Conservation (phyloP, 768 basidiomycete genomes). For the Leccinum imitatum region DNA sequence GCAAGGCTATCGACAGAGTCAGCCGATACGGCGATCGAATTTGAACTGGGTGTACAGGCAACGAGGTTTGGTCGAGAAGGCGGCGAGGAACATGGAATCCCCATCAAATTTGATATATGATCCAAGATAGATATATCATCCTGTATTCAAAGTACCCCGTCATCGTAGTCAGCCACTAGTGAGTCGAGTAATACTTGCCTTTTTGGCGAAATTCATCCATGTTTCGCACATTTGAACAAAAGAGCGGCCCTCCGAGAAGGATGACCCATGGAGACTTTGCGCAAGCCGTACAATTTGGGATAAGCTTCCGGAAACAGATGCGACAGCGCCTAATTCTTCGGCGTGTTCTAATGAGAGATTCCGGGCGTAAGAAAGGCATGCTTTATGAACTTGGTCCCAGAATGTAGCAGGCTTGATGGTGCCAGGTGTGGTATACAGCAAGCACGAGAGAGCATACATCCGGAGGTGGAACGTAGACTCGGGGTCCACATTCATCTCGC, state of each 20-base stretch:
- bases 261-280: constrained; percentile 35
- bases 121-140: constrained; percentile 48
- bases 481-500: constrained; percentile 11
- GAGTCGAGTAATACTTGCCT: constrained; percentile 39
- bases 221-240: constrained; percentile 70
- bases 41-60: neutral
- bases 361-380: constrained; percentile 38
- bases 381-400: constrained; percentile 67
- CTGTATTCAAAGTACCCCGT: constrained; percentile 30
- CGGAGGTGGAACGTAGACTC: constrained; percentile 39
- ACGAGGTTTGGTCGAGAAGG: constrained; percentile 1
- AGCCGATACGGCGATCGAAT: neutral
- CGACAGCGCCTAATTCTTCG: constrained; percentile 22
- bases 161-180: neutral
- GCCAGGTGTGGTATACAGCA: constrained; percentile 49
- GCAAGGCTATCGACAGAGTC: constrained; percentile 20
- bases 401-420: constrained; percentile 52
- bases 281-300: constrained; percentile 42
- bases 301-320: constrained; percentile 44
- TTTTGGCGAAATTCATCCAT: constrained; percentile 67
- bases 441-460: constrained; percentile 44
- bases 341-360: constrained; percentile 17
- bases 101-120: constrained; percentile 45
- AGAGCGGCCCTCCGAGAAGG: constrained; percentile 48
- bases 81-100: constrained; percentile 10